Percentiles rank a stretch among this genome's conserved stretches.
Conservation (phyloP, 345 rosid genomes). For the sweet orange (Citrus sinensis) region DVS_A1.0 CM039165.1:38104501-38105000, state of each 20-base stretch:
- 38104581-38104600: slow-evolving; percentile 69
- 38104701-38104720: neutral
- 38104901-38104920: slow-evolving; percentile 97
- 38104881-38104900: slow-evolving; percentile 91
- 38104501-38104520: neutral
- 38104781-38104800: slow-evolving; percentile 67
- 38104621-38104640: slow-evolving; percentile 99
- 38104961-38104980: neutral
- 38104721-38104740: slow-evolving; percentile 76
- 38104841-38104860: slow-evolving; percentile 4
- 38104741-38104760: slow-evolving; percentile 99
- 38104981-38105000: neutral
- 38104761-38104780: slow-evolving; percentile 77
- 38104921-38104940: slow-evolving; percentile 94
- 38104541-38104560: slow-evolving; percentile 58
- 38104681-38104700: slow-evolving; percentile 10
- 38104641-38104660: slow-evolving; percentile 81
- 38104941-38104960: slow-evolving; percentile 89
- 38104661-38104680: slow-evolving; percentile 21
- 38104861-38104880: neutral
- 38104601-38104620: slow-evolving; percentile 84
- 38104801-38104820: slow-evolving; percentile 70
- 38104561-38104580: slow-evolving; percentile 55
- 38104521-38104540: slow-evolving; percentile 60
- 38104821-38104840: slow-evolving; percentile 15